These are phyloP conservation scores for Umbellularia californica DNA, from an alignment of 164 flowering plant species.

Conservation along the genomic window DNA sequence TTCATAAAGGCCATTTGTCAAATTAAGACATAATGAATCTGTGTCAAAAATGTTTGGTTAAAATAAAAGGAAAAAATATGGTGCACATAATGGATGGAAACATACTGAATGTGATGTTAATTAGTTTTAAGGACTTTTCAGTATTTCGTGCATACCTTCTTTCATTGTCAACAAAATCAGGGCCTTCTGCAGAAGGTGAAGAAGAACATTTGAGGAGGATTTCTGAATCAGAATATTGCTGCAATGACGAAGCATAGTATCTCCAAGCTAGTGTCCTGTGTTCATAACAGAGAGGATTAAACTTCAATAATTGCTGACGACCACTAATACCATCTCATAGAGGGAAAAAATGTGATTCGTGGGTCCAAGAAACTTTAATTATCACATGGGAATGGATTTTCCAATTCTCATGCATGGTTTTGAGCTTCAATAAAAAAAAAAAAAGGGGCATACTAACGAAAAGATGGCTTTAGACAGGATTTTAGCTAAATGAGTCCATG, in stretches of 20 bases:
- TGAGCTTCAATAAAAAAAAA: not conserved
- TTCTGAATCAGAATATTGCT: conserved; percentile 54
- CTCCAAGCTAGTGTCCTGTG: conserved; percentile 43
- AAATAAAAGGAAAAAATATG: not conserved
- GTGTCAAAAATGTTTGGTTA: not conserved
- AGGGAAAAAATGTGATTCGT: not conserved
- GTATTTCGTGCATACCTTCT: conserved; percentile 48
- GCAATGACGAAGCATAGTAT: conserved; percentile 27
- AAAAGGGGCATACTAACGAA: no score
- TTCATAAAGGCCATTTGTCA: not conserved
- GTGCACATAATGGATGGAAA: not conserved
- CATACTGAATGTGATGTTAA: not conserved
- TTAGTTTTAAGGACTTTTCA: not conserved
- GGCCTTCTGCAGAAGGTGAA: conserved; percentile 84
- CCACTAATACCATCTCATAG: not conserved
- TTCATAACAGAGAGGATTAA: conserved; percentile 3
- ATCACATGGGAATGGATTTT: not conserved
- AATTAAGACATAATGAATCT: not conserved
- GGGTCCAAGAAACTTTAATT: not conserved
- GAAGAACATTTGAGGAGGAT: conserved; percentile 66
- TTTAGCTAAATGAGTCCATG: no score
- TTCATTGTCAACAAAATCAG: conserved; percentile 65
- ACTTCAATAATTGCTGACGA: not conserved
- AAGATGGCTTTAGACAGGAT: no score
- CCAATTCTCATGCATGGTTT: not conserved